Evolutionary conservation across 768 basidiomycete species (phyloP), one percentile per base, ranked within the genome.

Genomic region (Kwoniella sp.): DNA sequence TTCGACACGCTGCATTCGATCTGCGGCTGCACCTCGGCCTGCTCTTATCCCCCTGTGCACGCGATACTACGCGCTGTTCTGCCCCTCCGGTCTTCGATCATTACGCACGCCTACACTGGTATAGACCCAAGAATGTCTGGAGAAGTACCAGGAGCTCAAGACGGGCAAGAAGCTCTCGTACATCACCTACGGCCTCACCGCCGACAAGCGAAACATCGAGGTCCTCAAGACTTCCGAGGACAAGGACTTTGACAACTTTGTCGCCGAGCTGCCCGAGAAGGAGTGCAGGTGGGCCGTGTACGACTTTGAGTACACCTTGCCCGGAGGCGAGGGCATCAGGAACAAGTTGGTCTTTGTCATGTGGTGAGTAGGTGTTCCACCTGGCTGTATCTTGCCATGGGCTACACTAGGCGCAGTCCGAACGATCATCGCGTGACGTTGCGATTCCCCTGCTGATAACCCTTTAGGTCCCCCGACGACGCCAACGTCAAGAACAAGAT

Each of bases 401-500:
- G n/a, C n/a, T n/a, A n/a, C n/a, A n/a, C n/a, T n/a, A n/a, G n/a
- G n/a, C n/a, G n/a, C n/a, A n/a, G n/a, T n/a, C n/a, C n/a, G n/a
- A n/a, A n/a, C n/a, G n/a, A n/a, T n/a, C n/a, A n/a, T n/a, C n/a
- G n/a, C n/a, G n/a, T n/a, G n/a, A n/a, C n/a, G n/a, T n/a, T n/a
- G n/a, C n/a, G n/a, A n/a, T n/a, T n/a, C n/a, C n/a, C n/a, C n/a
- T n/a, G n/a, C n/a, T n/a, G n/a, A n/a, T n/a, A 19, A 41, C 40
- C 17, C 33, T 73, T 22, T 66, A 96, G 93, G 93, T 80, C 84
- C 17, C 92, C 93, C 58, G 89, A 92, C 67, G 76, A 73, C 36
- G 84, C 89, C 34, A 87, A 82, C 77, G 80, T 92, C 75, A 90
- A 87, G 77, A 79, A 82, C 70, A 96, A 92, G 84, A 96, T 96